Evolutionary conservation across 2,329 filamentous ascomycete genomes (phyloP), one percentile per base, ranked within the genome.

Genomic region (Thermothelomyces thermophilus): DNA sequence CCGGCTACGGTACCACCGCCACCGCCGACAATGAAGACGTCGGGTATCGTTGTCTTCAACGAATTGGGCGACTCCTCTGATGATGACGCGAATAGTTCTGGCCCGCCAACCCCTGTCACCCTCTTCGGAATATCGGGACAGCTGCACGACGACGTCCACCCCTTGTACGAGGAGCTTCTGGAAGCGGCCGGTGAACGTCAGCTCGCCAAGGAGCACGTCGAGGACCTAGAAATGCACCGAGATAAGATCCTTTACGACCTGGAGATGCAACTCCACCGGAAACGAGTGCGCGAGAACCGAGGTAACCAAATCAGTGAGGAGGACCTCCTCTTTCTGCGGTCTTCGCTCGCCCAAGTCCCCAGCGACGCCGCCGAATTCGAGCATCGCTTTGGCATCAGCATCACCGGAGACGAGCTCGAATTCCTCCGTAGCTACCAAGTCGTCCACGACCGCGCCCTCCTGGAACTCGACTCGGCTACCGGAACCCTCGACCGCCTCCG

Each of bases 151-250:
- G 70, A 72, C 34, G 59, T 70, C 1, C 74, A 79, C 52, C 75
- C 75, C 2, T 62, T 73, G 3, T 78, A 76, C 55, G 56, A 64
- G 10, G 62, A 69, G 16, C 64, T 79, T 5, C 66, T 72, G 14
- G 65, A 68, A 11, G 66, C 68, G 1, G 66, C 73, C 9, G 70
- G 67, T 1, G 70, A 77, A 16, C 62, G 73, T n/a, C 67, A 72
- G 39, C 66, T 74, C 26, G 72, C 72, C 13, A 68, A 66, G 42
- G 75, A 80, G 50, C 68, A 73, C n/a, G 62, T 69, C 30, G 63
- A 67, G 5, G 73, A 78, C 35, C 65, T 78, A 3, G 50, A 65
- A 10, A 63, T 68, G 47, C 66, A 68, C 31, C 69, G 66, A 35
- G 64, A 69, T 8, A 62, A 63, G 45, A 68, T 70, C 17, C 56